These are phyloP conservation scores for Rhodosporidiobolus sp. DNA, from an alignment of 768 basidiomycete genomes.

Conservation along the genomic window DNA sequence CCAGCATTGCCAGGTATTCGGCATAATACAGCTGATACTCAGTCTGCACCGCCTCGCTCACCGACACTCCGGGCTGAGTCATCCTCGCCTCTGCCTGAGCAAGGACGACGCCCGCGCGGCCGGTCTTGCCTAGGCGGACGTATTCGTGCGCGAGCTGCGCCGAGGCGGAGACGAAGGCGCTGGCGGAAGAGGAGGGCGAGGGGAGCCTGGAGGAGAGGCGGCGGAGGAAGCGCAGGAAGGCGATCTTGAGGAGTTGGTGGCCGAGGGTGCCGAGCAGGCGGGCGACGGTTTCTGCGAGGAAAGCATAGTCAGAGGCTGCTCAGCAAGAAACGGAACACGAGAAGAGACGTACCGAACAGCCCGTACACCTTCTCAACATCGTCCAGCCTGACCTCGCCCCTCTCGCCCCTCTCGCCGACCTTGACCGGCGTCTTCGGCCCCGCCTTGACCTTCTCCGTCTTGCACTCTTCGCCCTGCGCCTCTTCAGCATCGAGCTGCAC, in stretches of 20 bases:
- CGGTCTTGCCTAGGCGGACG: slow-evolving; percentile 67
- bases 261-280: slow-evolving; percentile 69
- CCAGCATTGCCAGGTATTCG: slow-evolving; percentile 61
- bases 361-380: slow-evolving; percentile 33
- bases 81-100: slow-evolving; percentile 57
- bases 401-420: background rate
- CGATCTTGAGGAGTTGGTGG: slow-evolving; percentile 63
- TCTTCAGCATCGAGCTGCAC: slow-evolving; percentile 13
- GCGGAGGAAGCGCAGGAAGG: slow-evolving; percentile 63
- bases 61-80: slow-evolving; percentile 47
- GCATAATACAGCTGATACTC: slow-evolving; percentile 65
- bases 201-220: slow-evolving; percentile 49
- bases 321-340: too few relatives aligned
- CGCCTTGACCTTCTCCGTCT: slow-evolving; percentile 4
- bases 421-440: background rate
- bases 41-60: slow-evolving; percentile 58
- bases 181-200: slow-evolving; percentile 4
- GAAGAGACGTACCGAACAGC: slow-evolving; percentile 37
- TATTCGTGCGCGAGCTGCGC: slow-evolving; percentile 76
- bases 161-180: slow-evolving; percentile 65
- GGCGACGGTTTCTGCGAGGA: slow-evolving; percentile 43
- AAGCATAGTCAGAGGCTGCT: background rate
- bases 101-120: slow-evolving; percentile 66
- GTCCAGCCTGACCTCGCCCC: slow-evolving; percentile 3
- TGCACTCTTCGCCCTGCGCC: background rate